These are phyloP conservation scores for Rhodocollybia butyracea DNA, from an alignment of 768 basidiomycete species.

Conservation along the genomic window DNA sequence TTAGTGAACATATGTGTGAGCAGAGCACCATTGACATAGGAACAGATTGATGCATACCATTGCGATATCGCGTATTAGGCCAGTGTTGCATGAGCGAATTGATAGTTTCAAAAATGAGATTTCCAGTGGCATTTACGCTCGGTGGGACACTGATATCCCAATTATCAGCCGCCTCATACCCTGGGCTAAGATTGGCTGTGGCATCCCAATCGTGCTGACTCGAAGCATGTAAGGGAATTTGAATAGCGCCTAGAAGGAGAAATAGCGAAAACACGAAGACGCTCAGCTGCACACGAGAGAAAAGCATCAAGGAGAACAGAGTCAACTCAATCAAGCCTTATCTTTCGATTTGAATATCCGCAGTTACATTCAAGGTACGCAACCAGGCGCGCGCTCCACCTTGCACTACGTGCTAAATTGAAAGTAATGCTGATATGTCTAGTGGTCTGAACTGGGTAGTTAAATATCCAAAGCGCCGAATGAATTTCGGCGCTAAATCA, in stretches of 20 bases:
- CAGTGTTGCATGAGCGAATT: slow-evolving; percentile 30
- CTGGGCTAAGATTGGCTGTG: not conserved
- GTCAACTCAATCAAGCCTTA: not conserved
- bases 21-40: no score
- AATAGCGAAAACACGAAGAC: not conserved
- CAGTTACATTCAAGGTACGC: not conserved
- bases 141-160: slow-evolving; percentile 24
- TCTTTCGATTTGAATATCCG: not conserved
- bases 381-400: not conserved
- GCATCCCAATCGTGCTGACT: no score
- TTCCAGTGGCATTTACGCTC: slow-evolving; percentile 22
- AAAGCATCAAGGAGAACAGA: not conserved
- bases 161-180: not conserved
- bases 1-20: no score
- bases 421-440: no score
- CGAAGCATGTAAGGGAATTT: no score
- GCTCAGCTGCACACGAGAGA: not conserved
- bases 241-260: not conserved
- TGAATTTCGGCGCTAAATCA: no score
- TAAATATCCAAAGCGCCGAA: no score
- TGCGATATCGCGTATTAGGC: slow-evolving; percentile 30
- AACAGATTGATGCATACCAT: no score
- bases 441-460: no score
- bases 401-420: no score
- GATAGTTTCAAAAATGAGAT: slow-evolving; percentile 28